These are phyloP conservation scores for Cyclotella sp. DNA, from an alignment of 108 stramenopile species.

Conservation along the genomic window DNA sequence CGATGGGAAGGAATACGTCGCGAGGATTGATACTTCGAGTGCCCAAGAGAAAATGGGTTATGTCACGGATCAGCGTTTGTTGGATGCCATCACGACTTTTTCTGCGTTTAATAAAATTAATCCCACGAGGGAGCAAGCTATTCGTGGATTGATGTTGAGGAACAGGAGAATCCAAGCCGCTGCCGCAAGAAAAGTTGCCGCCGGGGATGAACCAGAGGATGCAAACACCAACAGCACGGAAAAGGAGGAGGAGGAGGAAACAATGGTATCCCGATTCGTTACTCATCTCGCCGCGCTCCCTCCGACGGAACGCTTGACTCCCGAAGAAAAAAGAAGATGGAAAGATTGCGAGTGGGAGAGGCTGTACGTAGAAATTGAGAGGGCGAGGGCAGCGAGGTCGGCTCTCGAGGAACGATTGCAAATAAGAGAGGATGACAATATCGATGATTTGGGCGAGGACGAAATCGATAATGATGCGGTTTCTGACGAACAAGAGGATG, in stretches of 20 bases:
- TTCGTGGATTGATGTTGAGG: conserved; percentile 33
- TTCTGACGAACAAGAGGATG: neutral
- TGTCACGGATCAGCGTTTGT: conserved; percentile 41
- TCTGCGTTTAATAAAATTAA: conserved; percentile 49
- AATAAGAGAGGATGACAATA: conserved; percentile 11
- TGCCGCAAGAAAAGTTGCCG: neutral
- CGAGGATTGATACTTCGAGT: conserved; percentile 15
- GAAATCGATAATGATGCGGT: neutral
- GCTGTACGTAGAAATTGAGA: conserved; percentile 42
- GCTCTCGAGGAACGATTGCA: conserved; percentile 27
- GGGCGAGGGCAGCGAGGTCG: conserved; percentile 26
- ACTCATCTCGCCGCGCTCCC: conserved; percentile 23
- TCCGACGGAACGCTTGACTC: conserved; percentile 29
- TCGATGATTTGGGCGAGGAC: conserved; percentile 16
- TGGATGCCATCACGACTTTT: conserved; percentile 49
- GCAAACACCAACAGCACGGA: neutral
- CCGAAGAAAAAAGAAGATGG: conserved; percentile 45
- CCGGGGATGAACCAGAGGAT: neutral
- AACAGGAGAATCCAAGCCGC: neutral
- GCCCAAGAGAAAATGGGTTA: conserved; percentile 24
- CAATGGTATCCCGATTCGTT: conserved; percentile 36
- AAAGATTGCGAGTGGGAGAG: conserved; percentile 56
- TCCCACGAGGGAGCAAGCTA: conserved; percentile 49
- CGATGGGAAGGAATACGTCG: conserved; percentile 48
- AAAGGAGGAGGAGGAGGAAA: conserved; percentile 13